phyloP scores from a whole-genome alignment of 441 rosid genomes.

The Brassica balearica region DNA sequence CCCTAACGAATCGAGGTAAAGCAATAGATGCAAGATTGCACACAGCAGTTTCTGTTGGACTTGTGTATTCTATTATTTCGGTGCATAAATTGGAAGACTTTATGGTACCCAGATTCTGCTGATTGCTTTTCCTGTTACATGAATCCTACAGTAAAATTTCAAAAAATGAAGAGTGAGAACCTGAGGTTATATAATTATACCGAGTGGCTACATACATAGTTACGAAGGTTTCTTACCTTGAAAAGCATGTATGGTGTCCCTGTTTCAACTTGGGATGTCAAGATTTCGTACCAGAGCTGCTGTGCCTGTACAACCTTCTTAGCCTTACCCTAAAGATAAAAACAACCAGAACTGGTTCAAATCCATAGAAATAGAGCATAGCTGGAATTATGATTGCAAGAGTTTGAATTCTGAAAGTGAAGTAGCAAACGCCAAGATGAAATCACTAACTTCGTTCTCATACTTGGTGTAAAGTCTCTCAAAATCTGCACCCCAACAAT shows the following conservation, averaged over 20 bases:
- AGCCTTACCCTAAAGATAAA: not conserved
- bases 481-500: not conserved
- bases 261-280: slow-evolving; percentile 89
- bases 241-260: slow-evolving; percentile 62
- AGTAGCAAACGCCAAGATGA: too few species aligned
- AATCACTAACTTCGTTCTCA: not conserved
- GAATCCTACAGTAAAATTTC: not conserved
- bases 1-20: not conserved
- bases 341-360: not conserved
- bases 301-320: slow-evolving; percentile 72
- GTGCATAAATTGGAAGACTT: too few species aligned
- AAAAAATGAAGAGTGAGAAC: not conserved
- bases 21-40: not conserved
- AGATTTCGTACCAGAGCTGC: slow-evolving; percentile 82
- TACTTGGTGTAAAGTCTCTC: not conserved
- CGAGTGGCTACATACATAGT: not conserved
- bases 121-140: not conserved
- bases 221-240: not conserved
- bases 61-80: too few species aligned
- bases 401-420: not conserved
- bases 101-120: too few species aligned
- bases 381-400: not conserved
- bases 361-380: not conserved
- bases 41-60: too few species aligned
- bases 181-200: not conserved